These are phyloP conservation scores for Pistacia integerrima DNA, from an alignment of 345 rosid genomes.

Conservation along the genomic window DNA sequence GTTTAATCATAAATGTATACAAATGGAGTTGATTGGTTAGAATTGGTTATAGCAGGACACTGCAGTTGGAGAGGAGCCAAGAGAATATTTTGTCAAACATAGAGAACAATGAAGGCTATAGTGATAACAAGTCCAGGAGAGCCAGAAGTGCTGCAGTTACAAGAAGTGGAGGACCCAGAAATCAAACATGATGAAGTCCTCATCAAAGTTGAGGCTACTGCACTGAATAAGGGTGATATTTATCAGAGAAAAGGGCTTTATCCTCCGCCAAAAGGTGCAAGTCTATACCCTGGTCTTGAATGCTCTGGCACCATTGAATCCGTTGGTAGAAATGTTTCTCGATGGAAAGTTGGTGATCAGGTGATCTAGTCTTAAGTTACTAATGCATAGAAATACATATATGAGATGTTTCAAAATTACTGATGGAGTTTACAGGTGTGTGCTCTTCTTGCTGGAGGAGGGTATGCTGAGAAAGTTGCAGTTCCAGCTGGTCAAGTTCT, in stretches of 20 bases:
- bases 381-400: too few relatives aligned
- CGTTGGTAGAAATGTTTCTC: constrained; percentile 58
- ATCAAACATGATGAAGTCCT: constrained; percentile 68
- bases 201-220: constrained; percentile 67
- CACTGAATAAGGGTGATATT: constrained; percentile 74
- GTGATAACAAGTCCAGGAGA: constrained; percentile 65
- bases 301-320: constrained; percentile 75
- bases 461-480: constrained; percentile 81
- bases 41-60: too few relatives aligned
- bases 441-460: constrained; percentile 92
- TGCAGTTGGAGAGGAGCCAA: too few relatives aligned
- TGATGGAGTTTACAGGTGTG: constrained; percentile 47
- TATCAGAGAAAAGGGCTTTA: constrained; percentile 64
- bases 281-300: constrained; percentile 75
- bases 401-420: not conserved
- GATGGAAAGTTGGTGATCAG: constrained; percentile 81
- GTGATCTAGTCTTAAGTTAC: constrained; percentile 22
- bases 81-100: not conserved
- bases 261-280: constrained; percentile 70
- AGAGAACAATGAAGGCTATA: constrained; percentile 63
- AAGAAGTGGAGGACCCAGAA: constrained; percentile 66
- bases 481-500: constrained; percentile 75
- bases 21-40: not conserved
- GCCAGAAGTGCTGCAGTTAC: constrained; percentile 70
- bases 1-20: not conserved